Percentiles rank a stretch among this genome's conserved stretches.
phyloP scores from a whole-genome alignment of 1,284 basidiomycete genomes.

The Ceratobasidium sp. region DNA sequence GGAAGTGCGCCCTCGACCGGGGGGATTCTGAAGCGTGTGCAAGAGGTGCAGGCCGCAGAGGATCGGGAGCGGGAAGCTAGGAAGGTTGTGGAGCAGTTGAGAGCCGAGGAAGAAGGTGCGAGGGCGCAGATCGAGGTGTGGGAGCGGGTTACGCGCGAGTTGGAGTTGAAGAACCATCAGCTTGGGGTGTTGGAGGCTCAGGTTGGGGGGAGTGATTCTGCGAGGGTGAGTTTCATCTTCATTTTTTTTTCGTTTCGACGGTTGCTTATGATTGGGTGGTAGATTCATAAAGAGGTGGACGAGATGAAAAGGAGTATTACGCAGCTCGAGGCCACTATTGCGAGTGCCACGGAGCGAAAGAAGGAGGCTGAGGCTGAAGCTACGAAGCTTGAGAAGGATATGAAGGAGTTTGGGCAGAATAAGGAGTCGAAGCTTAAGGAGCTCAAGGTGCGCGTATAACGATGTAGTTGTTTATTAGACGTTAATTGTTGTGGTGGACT shows the following conservation, averaged over 20 bases:
- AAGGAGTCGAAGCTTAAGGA: conserved; percentile 97
- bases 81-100: conserved; percentile 63
- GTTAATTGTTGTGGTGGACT: neutral
- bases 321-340: conserved; percentile 75
- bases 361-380: conserved; percentile 81
- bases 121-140: conserved; percentile 73
- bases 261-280: conserved; percentile 27
- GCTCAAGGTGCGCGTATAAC: conserved; percentile 77
- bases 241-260: neutral
- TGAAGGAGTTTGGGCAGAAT: conserved; percentile 98
- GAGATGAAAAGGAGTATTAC: conserved; percentile 75
- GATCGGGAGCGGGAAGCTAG: conserved; percentile 61
- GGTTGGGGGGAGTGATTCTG: conserved; percentile 88
- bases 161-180: conserved; percentile 93
- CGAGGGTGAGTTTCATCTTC: conserved; percentile 70
- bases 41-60: conserved; percentile 79
- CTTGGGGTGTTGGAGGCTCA: conserved; percentile 87
- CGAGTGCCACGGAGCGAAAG: conserved; percentile 81
- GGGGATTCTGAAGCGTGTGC: conserved; percentile 86
- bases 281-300: conserved; percentile 88
- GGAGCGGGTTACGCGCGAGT: conserved; percentile 74
- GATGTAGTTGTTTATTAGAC: conserved; percentile 56
- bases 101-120: conserved; percentile 62
- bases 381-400: conserved; percentile 92
- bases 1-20: conserved; percentile 85